A percentile compares a stretch with the other conserved stretches of the same genome.
Conservation (phyloP, 345 rosid genomes). For the Odontarrhena argentea region DNA sequence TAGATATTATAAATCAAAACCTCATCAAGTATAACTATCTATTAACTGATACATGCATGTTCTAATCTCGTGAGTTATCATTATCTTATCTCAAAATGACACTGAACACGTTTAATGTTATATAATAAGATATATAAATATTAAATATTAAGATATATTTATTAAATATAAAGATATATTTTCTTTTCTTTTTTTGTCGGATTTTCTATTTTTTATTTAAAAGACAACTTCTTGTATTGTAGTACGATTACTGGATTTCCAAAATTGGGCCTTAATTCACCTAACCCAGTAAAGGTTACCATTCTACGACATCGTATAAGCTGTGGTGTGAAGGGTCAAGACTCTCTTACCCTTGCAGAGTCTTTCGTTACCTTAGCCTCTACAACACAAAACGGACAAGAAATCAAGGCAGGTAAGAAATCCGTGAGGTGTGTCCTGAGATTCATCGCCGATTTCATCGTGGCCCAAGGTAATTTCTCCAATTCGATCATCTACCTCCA, state of each 20-base stretch:
- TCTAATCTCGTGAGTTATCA: too few species aligned
- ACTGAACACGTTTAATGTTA: too few species aligned
- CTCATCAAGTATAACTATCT: too few species aligned
- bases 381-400: slow-evolving; percentile 30
- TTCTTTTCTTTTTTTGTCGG: too few species aligned
- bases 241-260: slow-evolving; percentile 7
- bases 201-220: too few species aligned
- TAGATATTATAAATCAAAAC: too few species aligned
- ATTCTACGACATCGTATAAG: background rate
- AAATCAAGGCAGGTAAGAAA: slow-evolving; percentile 43
- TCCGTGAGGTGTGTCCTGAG: slow-evolving; percentile 37
- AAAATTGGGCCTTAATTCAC: slow-evolving; percentile 10
- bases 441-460: slow-evolving; percentile 39
- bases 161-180: too few species aligned
- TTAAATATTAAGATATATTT: too few species aligned
- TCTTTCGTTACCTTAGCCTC: slow-evolving; percentile 39
- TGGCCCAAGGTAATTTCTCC: slow-evolving; percentile 36
- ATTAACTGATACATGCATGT: too few species aligned
- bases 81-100: too few species aligned
- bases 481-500: background rate
- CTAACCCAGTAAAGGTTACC: slow-evolving; percentile 6
- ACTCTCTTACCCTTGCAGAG: slow-evolving; percentile 22
- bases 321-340: slow-evolving; percentile 23
- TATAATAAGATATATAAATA: too few species aligned
- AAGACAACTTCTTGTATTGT: too few species aligned